Evolutionary conservation across 108 stramenopile genomes (phyloP), one percentile per base, ranked within the genome.

Genomic region (Discostella stelligeroides): DNA sequence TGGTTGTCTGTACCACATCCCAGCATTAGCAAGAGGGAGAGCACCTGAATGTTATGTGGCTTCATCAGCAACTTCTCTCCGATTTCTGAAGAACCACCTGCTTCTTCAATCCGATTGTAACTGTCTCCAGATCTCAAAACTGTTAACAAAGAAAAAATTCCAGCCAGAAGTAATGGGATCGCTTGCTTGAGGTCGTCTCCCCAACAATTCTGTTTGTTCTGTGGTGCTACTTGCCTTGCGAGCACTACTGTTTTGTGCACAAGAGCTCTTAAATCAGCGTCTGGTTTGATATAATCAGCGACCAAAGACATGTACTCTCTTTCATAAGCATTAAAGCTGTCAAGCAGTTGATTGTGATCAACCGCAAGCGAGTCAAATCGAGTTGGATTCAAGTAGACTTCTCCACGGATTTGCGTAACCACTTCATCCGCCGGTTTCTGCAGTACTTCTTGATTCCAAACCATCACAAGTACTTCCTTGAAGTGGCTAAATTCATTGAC

Each of bases 401-500:
- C 59, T 12, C 76, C 81, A 34, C 34, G 48, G 27, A 86, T 86
- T 1, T 72, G 55, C 21, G 14, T 38, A 10, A 86, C 81, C 2
- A n/a, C n/a, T n/a, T n/a, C n/a, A n/a, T n/a, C n/a, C n/a, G n/a
- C n/a, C n/a, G n/a, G n/a, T n/a, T n/a, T n/a, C n/a, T 84, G 86
- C 23, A 68, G 69, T 3, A 81, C 82, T 48, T 86, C 86, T 42
- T 82, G 68, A 57, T 86, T 86, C 86, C 86, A 86, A 23, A 75
- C 70, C 86, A 86, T 86, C 0, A 83, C 84, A 62, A 82, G 18
- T 4, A 86, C 86, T 37, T 86, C 86, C 57, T 86, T 86, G 56
- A 86, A 86, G 41, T 84, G 83, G 25, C 71, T 66, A 38, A 86
- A 86, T 41, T 86, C 86, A 29, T 77, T 49, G 0, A 86, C 61